Evolutionary conservation across 2,329 filamentous ascomycete species (phyloP).

Genomic region (Mariannaea elegans): DNA sequence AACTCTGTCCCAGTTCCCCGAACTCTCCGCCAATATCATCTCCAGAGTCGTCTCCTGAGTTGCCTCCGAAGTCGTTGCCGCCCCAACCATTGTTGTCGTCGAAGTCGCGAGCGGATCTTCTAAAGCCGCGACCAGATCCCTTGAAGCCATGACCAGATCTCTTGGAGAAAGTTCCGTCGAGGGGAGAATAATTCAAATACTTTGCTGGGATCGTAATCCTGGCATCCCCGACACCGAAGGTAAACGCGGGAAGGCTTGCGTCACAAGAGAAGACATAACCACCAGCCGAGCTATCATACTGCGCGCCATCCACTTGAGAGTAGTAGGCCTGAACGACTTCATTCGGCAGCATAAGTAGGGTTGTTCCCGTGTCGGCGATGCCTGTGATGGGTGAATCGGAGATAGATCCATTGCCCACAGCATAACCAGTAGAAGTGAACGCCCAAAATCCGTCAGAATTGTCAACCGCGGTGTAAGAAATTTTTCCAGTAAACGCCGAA

Average conservation of each 20-base stretch:
- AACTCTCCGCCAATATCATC: neutral
- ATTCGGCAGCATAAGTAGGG: constrained; percentile 67
- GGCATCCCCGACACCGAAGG: constrained; percentile 64
- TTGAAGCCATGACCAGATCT: neutral
- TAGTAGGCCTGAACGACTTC: constrained; percentile 61
- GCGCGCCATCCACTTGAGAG: constrained; percentile 53
- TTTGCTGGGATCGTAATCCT: constrained; percentile 65
- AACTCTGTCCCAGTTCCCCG: neutral
- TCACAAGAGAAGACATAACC: constrained; percentile 60
- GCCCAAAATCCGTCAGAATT: constrained; percentile 70
- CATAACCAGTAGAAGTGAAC: constrained; percentile 52
- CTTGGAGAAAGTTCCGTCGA: constrained; percentile 36
- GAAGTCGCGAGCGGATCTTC: no score
- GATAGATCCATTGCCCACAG: constrained; percentile 36
- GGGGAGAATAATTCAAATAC: constrained; percentile 62
- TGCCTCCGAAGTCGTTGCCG: no score
- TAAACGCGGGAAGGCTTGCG: constrained; percentile 55
- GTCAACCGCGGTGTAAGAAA: constrained; percentile 71
- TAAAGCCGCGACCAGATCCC: no score
- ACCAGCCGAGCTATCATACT: constrained; percentile 50
- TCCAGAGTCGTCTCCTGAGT: neutral
- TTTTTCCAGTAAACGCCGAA: constrained; percentile 67
- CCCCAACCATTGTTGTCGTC: no score
- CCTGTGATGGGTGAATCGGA: constrained; percentile 45
- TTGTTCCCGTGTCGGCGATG: constrained; percentile 70